Evolutionary conservation across 108 stramenopile genomes (phyloP).

Genomic region (Ochromonas danica): DNA sequence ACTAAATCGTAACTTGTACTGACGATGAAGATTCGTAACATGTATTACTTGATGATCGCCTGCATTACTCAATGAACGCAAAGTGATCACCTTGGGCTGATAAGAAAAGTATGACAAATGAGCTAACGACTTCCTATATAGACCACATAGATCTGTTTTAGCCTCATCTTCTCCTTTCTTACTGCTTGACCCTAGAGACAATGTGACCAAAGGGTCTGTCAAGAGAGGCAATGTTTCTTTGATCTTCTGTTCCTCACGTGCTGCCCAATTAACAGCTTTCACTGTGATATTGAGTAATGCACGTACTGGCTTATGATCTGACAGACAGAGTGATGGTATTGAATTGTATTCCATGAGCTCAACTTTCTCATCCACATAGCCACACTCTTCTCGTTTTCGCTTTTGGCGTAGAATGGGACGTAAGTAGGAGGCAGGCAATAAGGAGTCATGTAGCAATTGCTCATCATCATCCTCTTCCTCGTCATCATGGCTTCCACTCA

Average conservation of each 20-base stretch:
- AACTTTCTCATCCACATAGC: neutral
- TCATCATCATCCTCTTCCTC: too few relatives aligned
- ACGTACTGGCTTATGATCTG: neutral
- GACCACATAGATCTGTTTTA: neutral
- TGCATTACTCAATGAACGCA: neutral
- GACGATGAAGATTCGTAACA: too few relatives aligned
- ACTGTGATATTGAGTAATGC: neutral
- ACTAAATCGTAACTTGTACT: too few relatives aligned
- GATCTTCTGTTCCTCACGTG: neutral
- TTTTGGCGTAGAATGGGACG: too few relatives aligned
- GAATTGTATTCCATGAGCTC: neutral
- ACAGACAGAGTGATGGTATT: neutral
- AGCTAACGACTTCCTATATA: neutral
- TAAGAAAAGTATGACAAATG: neutral
- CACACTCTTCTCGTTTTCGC: neutral
- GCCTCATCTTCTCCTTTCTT: neutral
- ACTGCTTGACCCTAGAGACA: neutral
- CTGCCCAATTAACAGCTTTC: neutral
- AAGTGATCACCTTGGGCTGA: neutral
- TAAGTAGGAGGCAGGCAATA: too few relatives aligned
- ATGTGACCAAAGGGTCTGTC: neutral
- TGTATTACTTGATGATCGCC: too few relatives aligned
- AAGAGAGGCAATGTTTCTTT: neutral
- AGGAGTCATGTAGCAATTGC: too few relatives aligned
- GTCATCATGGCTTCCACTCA: too few relatives aligned